Base-by-base conservation (phyloP, 1,284 basidiomycete genomes). In the Chondrostereum purpureum region DNA sequence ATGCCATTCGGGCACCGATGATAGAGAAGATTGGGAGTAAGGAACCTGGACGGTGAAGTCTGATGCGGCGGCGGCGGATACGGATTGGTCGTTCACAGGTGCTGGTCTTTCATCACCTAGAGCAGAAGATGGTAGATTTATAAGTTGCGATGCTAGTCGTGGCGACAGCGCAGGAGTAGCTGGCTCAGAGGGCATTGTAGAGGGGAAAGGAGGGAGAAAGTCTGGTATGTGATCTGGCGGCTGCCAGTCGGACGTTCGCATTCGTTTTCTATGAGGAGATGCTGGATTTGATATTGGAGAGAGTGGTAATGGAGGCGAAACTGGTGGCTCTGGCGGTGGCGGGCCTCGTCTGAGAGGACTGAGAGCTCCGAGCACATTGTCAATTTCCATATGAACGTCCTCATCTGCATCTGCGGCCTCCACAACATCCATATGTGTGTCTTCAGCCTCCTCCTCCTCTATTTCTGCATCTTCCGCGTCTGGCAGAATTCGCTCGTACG, bases 11-110 rank as follows among this genome's bases (percentile, higher is more conserved):
- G 80, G 70, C 4, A 73, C 66, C 6, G 67, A 64, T 4, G 81
- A 71, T 16, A 88, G 72, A 1, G 79, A 71, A 0, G 85, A 88
- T 52, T 81, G 74, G 2, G 72, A 71, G 55, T 87, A 87, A 3
- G 85, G 82, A 1, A 86, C 72, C 53, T 77, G 75, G 4, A 80
- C 72, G 13, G 78, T 66, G 50, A 85, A 85, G 58, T 88, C 84
- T 8, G 80, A 76, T 0, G 75, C 66, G 4, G 72, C 1, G 72
- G 61, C 48, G 56, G 59, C 20, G 55, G 44, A 17, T 60, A 60
- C 5, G 17, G 39, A 18, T 21, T 43, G 47, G 17, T 23, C 33
- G 19, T 20, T 5, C 22, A 27, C 18, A 21, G 44, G 24, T 31
- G 42, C 47, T 39, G 58, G 53, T 47, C 65, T 64, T 40, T 67